Base-by-base conservation (phyloP, 371 early-diverging fungal genomes). In the Circinella minor region DNA sequence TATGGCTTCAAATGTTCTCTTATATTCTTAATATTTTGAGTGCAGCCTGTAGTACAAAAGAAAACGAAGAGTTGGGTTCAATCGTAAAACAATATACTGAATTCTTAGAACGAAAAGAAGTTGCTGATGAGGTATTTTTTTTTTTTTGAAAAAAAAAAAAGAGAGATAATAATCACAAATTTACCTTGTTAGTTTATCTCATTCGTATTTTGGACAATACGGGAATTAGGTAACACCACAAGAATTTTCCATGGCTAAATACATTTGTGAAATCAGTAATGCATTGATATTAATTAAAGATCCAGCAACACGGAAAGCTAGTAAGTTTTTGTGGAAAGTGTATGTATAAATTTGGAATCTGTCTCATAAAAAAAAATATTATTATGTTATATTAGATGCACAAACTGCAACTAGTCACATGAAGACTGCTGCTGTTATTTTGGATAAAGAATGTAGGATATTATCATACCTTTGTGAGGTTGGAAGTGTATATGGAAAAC, bases 1-100 rank as follows among this genome's bases (percentile, higher is more conserved):
- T 11, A 15, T 81, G 83, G 81, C 66, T 76, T 15, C 80, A 81
- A 66, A n/a, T 74, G n/a, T 74, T 76, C 14, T 75, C 78, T 43
- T 75, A 71, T 47, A 73, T 81, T 6, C 46, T 82, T 9, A 74
- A 73, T 46, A 69, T 79, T 4, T 34, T 81, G 46, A 73, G 69
- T 27, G 54, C 71, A 14, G 70, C 71, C 48, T 77, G 82, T 63
- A 77, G 74, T 37, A 77, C 71, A 27, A 82, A 84, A 15, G 75
- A 69, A 2, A 67, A 57, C 36, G 67, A 63, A 20, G 74, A 75
- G 57, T 37, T 81, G 8, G 34, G 61, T 27, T 10, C 66, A 20
- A 17, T 79, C 1, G 68, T 66, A 20, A 36, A 67, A n/a, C 59
- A 72, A 5, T 77, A 77, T 37, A 57, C 65, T 36, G 36, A 37